Evolutionary conservation across 2,329 filamentous ascomycete species (phyloP), one percentile per base, ranked within the genome.

Genomic region (Daldinia sp.): DNA sequence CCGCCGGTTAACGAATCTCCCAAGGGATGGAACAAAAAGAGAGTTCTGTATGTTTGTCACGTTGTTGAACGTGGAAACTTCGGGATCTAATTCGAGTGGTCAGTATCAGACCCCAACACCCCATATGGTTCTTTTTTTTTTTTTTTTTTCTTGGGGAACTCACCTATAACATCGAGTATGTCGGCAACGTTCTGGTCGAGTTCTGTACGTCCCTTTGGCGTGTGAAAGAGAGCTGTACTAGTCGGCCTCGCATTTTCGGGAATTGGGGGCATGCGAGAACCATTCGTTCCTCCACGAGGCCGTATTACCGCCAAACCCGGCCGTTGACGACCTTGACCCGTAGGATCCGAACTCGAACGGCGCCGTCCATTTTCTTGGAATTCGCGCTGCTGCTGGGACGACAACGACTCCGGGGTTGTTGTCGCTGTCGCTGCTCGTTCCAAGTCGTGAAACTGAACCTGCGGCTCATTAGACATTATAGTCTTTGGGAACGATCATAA

Each of bases 1-100:
- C 67, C 90, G 86, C 55, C 93, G 87, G 75, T 97, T 96, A 56
- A 97, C 74, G 73, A 89, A 89, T 65, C 85, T 83, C 44, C 93
- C 93, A n/a, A 97, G 83, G 71, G 94, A 90, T 0, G 93, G 93
- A 1, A 97, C 83, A 79, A 97, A 97, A 9, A 97, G 87, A 0
- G 93, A 96, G 78, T 97, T 97, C 75, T 97, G 93, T 20, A 97
- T 90, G 75, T 97, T 97, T 48, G 92, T 97, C 9, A 97, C 86
- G 13, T 93, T 95, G 0, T 92, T 93, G 3, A 97, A 82, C 0
- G 93, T 93, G 39, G 92, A 89, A 3, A 97, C 90, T 81, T 97
- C 92, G 46, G 93, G 93, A 74, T 97, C 93, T 94, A 71, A 33
- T 35, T 35, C 18, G 7, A 30, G 6, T 18, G 7, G 48, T 39